These are phyloP conservation scores for Tetrapisispora pingtungensis DNA, from an alignment of 805 yeast genomes.

Conservation along the genomic window DNA sequence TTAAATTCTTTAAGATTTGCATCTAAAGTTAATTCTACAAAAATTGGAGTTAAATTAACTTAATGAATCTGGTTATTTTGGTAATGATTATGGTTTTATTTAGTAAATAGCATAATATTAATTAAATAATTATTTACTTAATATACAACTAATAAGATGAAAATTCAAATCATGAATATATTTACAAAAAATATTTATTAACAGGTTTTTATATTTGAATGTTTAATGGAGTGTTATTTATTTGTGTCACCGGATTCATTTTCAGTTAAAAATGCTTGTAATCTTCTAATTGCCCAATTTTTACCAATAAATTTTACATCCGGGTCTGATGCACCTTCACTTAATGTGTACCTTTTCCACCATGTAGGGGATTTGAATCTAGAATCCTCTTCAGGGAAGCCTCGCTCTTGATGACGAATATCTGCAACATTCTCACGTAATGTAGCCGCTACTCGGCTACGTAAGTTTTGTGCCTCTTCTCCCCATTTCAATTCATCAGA, in stretches of 20 bases:
- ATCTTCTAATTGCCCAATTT: slow-evolving; percentile 73
- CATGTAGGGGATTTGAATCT: slow-evolving; percentile 57
- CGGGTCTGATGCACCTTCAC: slow-evolving; percentile 60
- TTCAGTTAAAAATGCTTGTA: slow-evolving; percentile 37
- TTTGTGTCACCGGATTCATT: neutral
- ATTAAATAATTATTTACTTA: neutral
- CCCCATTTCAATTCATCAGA: slow-evolving; percentile 56
- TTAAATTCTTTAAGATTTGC: slow-evolving; percentile 84
- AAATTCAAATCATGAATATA: neutral
- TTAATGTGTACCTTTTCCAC: slow-evolving; percentile 59
- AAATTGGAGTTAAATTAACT: slow-evolving; percentile 15
- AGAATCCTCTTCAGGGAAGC: slow-evolving; percentile 54
- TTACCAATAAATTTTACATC: slow-evolving; percentile 64
- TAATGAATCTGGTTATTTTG: neutral
- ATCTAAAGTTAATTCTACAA: slow-evolving; percentile 60
- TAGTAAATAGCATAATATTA: neutral
- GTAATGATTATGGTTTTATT: neutral
- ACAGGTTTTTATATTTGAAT: neutral
- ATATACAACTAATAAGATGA: neutral
- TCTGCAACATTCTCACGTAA: slow-evolving; percentile 52
- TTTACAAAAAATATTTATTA: neutral
- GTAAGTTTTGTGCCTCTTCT: slow-evolving; percentile 48
- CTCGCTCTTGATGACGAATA: slow-evolving; percentile 31
- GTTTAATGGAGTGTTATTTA: neutral
- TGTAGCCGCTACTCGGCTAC: slow-evolving; percentile 61